These are phyloP conservation scores for Gaeumannomyces tritici DNA, from an alignment of 2,329 filamentous ascomycete species.

Conservation along the genomic window DNA sequence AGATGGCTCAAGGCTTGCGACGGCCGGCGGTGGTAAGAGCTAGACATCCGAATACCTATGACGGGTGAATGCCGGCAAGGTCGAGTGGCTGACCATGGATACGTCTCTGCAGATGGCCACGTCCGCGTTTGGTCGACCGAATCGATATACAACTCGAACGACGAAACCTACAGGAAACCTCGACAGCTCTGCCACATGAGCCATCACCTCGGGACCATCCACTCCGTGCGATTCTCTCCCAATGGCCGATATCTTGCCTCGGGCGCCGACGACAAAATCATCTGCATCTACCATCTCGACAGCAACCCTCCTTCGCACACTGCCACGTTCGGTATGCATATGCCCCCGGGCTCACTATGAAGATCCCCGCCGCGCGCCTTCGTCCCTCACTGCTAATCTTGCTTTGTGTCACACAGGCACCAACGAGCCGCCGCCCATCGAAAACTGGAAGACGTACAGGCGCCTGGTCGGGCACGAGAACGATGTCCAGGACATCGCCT, in stretches of 20 bases:
- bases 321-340: conserved; percentile 64
- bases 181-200: conserved; percentile 96
- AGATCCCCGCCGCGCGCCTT: neutral
- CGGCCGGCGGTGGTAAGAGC: conserved; percentile 75
- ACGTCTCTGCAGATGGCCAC: conserved; percentile 60
- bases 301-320: conserved; percentile 67
- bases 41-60: neutral
- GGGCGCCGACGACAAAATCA: conserved; percentile 96
- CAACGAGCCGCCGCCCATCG: conserved; percentile 83
- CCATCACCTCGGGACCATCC: conserved; percentile 95
- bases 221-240: conserved; percentile 91
- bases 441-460: conserved; percentile 96
- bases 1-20: conserved; percentile 84
- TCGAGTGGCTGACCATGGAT: neutral
- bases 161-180: conserved; percentile 63
- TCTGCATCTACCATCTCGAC: conserved; percentile 92
- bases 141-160: conserved; percentile 72
- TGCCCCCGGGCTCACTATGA: neutral
- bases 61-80: neutral
- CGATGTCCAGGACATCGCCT: conserved; percentile 94
- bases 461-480: conserved; percentile 95
- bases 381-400: neutral
- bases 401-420: conserved; percentile 40
- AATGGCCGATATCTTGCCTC: conserved; percentile 94
- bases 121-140: conserved; percentile 98